Percentiles rank a stretch among this genome's conserved stretches.
Conservation (phyloP, 768 basidiomycete genomes). For the Tricholoma terreum region DNA sequence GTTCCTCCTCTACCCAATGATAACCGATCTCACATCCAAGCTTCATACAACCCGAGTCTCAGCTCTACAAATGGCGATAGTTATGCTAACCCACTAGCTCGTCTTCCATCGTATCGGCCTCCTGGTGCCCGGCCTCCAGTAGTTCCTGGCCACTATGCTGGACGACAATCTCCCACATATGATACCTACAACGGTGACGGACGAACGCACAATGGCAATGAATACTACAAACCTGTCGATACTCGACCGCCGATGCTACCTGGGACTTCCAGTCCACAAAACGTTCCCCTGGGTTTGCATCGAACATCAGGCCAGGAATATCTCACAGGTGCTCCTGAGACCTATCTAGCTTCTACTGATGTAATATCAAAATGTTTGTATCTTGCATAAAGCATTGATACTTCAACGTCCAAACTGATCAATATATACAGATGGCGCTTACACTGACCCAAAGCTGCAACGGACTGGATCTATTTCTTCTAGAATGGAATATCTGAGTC, state of each 20-base stretch:
- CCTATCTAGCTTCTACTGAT: background rate
- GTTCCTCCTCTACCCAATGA: slow-evolving; percentile 17
- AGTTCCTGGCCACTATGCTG: slow-evolving; percentile 22
- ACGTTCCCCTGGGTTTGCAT: slow-evolving; percentile 3
- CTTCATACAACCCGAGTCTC: slow-evolving; percentile 17
- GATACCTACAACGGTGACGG: slow-evolving; percentile 6
- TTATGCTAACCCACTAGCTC: slow-evolving; percentile 17
- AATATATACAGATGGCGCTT: slow-evolving; percentile 6
- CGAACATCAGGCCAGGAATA: slow-evolving; percentile 8
- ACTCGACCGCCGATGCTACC: slow-evolving; percentile 4
- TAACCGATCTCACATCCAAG: slow-evolving; percentile 14
- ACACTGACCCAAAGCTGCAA: slow-evolving; percentile 6
- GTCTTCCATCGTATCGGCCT: slow-evolving; percentile 24
- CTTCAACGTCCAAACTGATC: background rate
- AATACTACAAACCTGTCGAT: slow-evolving; percentile 16
- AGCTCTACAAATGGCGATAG: slow-evolving; percentile 17
- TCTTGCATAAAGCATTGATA: background rate
- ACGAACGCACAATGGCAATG: slow-evolving; percentile 10
- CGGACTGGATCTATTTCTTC: slow-evolving; percentile 12
- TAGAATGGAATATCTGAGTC: slow-evolving; percentile 9
- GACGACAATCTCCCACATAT: slow-evolving; percentile 1
- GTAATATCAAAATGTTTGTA: slow-evolving; percentile 11
- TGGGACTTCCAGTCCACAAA: slow-evolving; percentile 8
- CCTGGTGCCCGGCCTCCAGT: slow-evolving; percentile 28
- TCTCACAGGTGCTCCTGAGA: background rate